Base-by-base conservation (phyloP, 805 yeast species). In the Teunomyces pallodes region DNA sequence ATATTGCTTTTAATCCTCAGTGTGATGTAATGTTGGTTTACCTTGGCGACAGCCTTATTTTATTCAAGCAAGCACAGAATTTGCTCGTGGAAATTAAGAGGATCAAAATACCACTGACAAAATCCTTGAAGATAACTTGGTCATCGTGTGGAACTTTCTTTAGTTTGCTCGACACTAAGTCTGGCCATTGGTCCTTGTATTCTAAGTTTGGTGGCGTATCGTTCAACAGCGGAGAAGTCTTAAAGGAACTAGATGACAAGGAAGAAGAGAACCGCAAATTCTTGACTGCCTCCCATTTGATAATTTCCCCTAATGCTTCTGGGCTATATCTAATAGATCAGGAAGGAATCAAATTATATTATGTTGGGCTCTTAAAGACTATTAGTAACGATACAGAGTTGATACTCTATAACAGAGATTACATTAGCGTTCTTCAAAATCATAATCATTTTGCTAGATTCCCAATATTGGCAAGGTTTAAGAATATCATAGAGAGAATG, bases 91-190 rank as follows among this genome's bases (percentile, higher is more conserved):
- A 39, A 14, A 17, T 43, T 3, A 38, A 26, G 26, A 31, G 38
- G 9, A 27, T 30, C 17, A 13, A 28, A 7, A 16, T 17, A 3
- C 5, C 16, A 2, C 10, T 9, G 5, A n/a, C 44, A 7, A 16
- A 42, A 2, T 35, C 24, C 27, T 24, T 24, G 6, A 38, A 38
- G 10, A 38, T 61, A 7, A 29, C 31, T 7, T 73, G 77, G 77
- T 60, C 76, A 1, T 61, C 70, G 1, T 60, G 68, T 49, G 78
- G 77, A 3, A 56, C 54, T 16, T 71, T 64, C 46, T 67, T 70
- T 39, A 47, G 55, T 9, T 27, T 59, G 5, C 48, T 61, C 5
- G 55, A 60, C 47, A 30, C 44, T 3, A 33, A 46, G 5, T 49
- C 61, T 17, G 64, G 63, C 1, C 43, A 46, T 33, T 73, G 76